A percentile compares a stretch with the other conserved stretches of the same genome.
These are phyloP conservation scores for Brasilioporus rufonigricans DNA, from an alignment of 768 basidiomycete genomes.

Conservation along the genomic window DNA sequence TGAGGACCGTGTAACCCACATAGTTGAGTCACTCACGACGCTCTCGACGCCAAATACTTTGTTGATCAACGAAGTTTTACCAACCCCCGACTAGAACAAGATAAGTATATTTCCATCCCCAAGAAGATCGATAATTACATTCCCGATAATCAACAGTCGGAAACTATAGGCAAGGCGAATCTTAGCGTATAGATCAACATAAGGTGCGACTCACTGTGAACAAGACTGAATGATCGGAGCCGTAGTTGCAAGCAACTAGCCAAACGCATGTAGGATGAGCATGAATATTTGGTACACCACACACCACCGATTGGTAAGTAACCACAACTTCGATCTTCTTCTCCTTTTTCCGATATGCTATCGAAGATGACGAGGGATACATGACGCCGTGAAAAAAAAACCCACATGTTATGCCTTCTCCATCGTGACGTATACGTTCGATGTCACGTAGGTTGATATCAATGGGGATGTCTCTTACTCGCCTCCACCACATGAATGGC, in stretches of 20 bases:
- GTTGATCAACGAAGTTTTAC: not conserved
- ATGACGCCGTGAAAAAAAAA: not conserved
- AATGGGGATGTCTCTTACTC: not conserved
- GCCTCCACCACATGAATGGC: not conserved
- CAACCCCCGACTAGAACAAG: not conserved
- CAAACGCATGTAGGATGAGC: not conserved
- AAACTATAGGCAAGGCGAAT: not conserved
- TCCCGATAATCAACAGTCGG: slow-evolving; percentile 16
- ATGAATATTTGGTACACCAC: not conserved
- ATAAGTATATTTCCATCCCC: not conserved
- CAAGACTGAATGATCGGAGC: slow-evolving; percentile 9
- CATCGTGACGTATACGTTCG: not conserved
- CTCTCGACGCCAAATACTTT: slow-evolving; percentile 12
- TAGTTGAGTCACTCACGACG: slow-evolving; percentile 4
- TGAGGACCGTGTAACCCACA: not conserved
- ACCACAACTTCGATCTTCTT: slow-evolving; percentile 11
- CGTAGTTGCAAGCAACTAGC: slow-evolving; percentile 8
- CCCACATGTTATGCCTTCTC: slow-evolving; percentile 1
- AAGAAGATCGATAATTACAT: not conserved
- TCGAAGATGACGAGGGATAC: not conserved
- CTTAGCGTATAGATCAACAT: not conserved
- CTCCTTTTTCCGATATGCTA: slow-evolving; percentile 9
- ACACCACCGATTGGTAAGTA: slow-evolving; percentile 1
- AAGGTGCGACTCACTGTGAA: slow-evolving; percentile 3
- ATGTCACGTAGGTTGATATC: slow-evolving; percentile 5